Evolutionary conservation across 2,329 filamentous ascomycete genomes (phyloP).

Genomic region (Pleomassaria siparia): DNA sequence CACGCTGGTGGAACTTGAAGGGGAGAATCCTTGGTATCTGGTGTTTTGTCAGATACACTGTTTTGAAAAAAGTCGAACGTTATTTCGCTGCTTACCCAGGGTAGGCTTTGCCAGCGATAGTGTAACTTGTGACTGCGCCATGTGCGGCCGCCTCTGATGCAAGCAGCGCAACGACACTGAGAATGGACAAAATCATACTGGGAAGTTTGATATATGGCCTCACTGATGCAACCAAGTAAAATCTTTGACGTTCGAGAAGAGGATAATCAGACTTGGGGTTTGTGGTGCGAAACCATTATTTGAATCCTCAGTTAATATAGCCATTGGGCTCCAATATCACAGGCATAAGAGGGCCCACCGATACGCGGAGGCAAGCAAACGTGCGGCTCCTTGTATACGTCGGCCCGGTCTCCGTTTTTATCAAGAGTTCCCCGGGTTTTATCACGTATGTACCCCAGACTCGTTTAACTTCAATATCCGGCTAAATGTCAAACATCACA

Average conservation of each 20-base stretch:
- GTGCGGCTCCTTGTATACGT: not conserved
- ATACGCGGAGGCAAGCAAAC: not conserved
- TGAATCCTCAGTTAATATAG: not conserved
- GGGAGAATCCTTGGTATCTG: conserved; percentile 1
- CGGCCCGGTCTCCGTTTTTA: not conserved
- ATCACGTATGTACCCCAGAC: not conserved
- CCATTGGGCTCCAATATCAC: not conserved
- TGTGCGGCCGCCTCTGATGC: not conserved
- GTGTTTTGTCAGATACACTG: not conserved
- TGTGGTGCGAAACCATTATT: not conserved
- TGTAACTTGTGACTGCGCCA: conserved; percentile 1
- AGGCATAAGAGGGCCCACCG: not conserved
- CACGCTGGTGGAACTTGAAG: not conserved
- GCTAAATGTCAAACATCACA: not conserved
- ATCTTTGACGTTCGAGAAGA: not conserved
- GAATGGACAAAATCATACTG: not conserved
- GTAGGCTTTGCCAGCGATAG: not conserved
- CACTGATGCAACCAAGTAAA: not conserved
- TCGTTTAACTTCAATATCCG: not conserved
- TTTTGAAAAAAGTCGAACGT: not conserved
- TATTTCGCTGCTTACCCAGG: not conserved
- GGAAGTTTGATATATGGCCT: not conserved
- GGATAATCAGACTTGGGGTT: not conserved
- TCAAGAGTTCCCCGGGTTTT: not conserved
- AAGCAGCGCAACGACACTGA: conserved; percentile 1